phyloP scores from a whole-genome alignment of 2,329 filamentous ascomycete genomes.

The Plectosphaerella plurivora region DNA sequence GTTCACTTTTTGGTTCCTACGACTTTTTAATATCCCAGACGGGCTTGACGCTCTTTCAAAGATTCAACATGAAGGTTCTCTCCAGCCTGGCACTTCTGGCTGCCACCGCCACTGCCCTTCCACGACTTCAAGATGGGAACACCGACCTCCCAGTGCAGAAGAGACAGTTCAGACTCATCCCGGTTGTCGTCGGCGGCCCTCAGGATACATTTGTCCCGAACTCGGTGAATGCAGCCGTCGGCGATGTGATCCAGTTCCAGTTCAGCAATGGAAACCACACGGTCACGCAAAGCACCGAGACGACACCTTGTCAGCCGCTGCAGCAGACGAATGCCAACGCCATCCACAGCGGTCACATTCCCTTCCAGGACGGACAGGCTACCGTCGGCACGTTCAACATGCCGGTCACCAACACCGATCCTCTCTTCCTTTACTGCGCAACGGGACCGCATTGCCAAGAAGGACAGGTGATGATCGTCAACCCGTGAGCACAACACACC shows the following conservation, averaged over 20 bases:
- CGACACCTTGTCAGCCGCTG: slow-evolving; percentile 60
- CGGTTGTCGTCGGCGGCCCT: slow-evolving; percentile 58
- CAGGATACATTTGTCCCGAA: slow-evolving; percentile 57
- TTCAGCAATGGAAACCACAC: slow-evolving; percentile 71
- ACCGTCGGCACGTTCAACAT: slow-evolving; percentile 63
- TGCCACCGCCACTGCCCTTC: neutral
- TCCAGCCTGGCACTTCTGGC: neutral
- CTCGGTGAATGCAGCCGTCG: slow-evolving; percentile 55
- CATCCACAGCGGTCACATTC: slow-evolving; percentile 66
- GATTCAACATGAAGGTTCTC: neutral
- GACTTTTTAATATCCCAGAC: neutral
- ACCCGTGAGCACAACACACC: slow-evolving; percentile 25
- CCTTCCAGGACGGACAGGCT: slow-evolving; percentile 53
- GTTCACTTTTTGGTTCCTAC: neutral
- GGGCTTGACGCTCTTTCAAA: neutral
- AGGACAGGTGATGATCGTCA: slow-evolving; percentile 74
- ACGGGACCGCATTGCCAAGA: slow-evolving; percentile 69
- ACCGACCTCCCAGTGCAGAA: neutral
- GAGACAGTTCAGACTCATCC: slow-evolving; percentile 36
- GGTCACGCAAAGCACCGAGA: slow-evolving; percentile 72
- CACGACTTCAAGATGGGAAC: neutral
- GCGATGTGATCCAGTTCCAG: slow-evolving; percentile 64
- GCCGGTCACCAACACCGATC: slow-evolving; percentile 61
- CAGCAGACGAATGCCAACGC: slow-evolving; percentile 35
- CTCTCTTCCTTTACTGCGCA: slow-evolving; percentile 77